phyloP scores from a whole-genome alignment of 2,329 filamentous ascomycete genomes.

The Botrytis porri region DNA sequence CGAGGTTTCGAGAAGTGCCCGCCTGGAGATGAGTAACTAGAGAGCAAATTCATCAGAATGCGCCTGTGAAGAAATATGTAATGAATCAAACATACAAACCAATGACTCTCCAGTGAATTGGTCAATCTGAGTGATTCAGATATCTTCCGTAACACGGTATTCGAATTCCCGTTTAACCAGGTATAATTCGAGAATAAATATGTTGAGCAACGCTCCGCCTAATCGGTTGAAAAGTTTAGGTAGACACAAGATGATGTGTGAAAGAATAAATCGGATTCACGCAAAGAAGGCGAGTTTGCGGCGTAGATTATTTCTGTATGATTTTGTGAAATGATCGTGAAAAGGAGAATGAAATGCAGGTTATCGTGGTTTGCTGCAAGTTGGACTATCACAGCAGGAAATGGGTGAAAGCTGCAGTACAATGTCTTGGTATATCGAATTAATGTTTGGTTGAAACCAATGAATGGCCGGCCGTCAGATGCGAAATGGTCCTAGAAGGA shows the following conservation, averaged over 20 bases:
- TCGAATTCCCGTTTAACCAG: constrained; percentile 8
- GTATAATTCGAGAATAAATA: constrained; percentile 16
- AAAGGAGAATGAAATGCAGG: constrained; percentile 13
- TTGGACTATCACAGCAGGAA: constrained; percentile 10
- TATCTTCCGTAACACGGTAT: not conserved
- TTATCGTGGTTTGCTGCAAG: constrained; percentile 19
- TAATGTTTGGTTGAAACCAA: constrained; percentile 10
- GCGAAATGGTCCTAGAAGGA: constrained; percentile 2
- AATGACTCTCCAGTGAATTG: constrained; percentile 1
- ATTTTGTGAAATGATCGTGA: not conserved
- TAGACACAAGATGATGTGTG: constrained; percentile 14
- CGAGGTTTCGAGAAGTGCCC: constrained; percentile 24
- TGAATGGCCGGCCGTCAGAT: constrained; percentile 2
- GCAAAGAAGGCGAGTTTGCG: not conserved
- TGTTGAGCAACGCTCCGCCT: constrained; percentile 12
- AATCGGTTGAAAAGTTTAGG: not conserved
- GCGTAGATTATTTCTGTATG: constrained; percentile 8
- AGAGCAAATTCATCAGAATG: constrained; percentile 19
- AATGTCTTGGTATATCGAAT: constrained; percentile 14
- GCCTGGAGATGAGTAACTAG: constrained; percentile 27
- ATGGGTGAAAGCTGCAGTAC: constrained; percentile 14
- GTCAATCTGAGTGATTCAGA: not conserved
- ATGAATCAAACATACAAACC: constrained; percentile 14
- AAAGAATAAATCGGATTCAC: not conserved
- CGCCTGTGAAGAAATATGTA: not conserved